Percentiles rank a stretch among this genome's conserved stretches.
These are phyloP conservation scores for Stagonosporopsis rhizophila DNA, from an alignment of 2,329 filamentous ascomycete genomes.

Conservation along the genomic window DNA sequence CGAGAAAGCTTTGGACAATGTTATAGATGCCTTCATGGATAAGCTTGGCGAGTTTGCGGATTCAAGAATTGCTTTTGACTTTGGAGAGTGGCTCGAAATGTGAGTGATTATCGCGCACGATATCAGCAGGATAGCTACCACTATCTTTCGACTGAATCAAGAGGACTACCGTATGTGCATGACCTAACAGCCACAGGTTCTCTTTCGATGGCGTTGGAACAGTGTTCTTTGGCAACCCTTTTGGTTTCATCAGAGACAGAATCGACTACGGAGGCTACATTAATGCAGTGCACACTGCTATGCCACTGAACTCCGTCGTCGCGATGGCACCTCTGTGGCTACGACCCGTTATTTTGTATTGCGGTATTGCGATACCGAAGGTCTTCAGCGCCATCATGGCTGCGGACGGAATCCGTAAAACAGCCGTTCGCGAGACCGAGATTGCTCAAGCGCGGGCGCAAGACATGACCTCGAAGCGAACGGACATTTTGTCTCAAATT, in stretches of 20 bases:
- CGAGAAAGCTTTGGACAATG: slow-evolving; percentile 23
- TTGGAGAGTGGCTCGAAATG: slow-evolving; percentile 35
- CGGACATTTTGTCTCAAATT: slow-evolving; percentile 41
- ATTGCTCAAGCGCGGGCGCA: slow-evolving; percentile 17
- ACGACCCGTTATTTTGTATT: slow-evolving; percentile 14
- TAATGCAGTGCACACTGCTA: slow-evolving; percentile 44
- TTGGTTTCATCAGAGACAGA: slow-evolving; percentile 31
- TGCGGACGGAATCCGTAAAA: slow-evolving; percentile 23
- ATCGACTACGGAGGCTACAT: slow-evolving; percentile 31
- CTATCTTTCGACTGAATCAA: too few relatives aligned
- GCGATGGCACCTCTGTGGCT: slow-evolving; percentile 19
- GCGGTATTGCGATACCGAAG: slow-evolving; percentile 25
- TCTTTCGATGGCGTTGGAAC: slow-evolving; percentile 23
- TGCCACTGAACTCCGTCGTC: slow-evolving; percentile 28
- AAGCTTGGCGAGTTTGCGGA: slow-evolving; percentile 27
- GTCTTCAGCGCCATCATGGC: slow-evolving; percentile 33
- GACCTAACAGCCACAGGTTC: slow-evolving; percentile 1
- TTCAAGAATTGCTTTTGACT: slow-evolving; percentile 19
- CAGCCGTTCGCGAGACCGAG: slow-evolving; percentile 25
- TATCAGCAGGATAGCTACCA: too few relatives aligned
- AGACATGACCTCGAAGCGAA: slow-evolving; percentile 23
- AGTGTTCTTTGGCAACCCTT: slow-evolving; percentile 33
- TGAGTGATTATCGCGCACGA: slow-evolving; percentile 22
- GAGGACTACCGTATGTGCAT: too few relatives aligned
- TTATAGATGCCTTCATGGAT: slow-evolving; percentile 15